Base-by-base conservation (phyloP, 2,329 filamentous ascomycete species). In the Chaetoscypha palmicola region DNA sequence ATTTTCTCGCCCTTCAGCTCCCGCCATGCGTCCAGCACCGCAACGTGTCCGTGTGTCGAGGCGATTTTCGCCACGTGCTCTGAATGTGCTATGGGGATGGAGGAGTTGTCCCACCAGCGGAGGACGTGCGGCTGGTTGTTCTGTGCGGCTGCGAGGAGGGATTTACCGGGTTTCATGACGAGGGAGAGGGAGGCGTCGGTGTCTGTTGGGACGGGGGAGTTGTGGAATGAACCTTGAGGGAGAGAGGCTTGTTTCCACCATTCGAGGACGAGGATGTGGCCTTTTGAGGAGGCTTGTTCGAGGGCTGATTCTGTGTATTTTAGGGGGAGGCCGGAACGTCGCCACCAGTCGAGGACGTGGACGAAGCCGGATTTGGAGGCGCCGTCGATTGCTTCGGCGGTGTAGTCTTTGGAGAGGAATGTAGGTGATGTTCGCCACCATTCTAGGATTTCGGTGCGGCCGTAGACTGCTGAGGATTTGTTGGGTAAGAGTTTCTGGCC, bases 311-410 rank as follows among this genome's bases (percentile, higher is more conserved):
- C 88, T 9, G 86, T 94, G 64, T 92, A 95, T 53, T 86, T 83
- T 16, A 96, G 72, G 2, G 82, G 79, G 1, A 96, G 71, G 1
- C 84, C 85, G 0, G 83, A 87, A 17, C 83, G 75, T 61, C 85
- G 84, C 91, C 91, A 97, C 86, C 88, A 94, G 58, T 95, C 86
- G 1, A 97, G 73, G 0, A 94, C 82, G 51, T 86, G 78, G 11
- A 94, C 76, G 55, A 89, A 92, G 3, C 91, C 90, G 46, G 87
- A 83, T 42, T 84, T 82, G 1, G 86, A 94, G 5, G 91, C 91
- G 22, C 85, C 85, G 59, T 97, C 89, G 20, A 97, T 74, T 9
- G 89, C 86, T 62, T 94, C 88, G 11, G 52, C 50, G 1, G 54
- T 62, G 24, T 96, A 95, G 58, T 94, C 86, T 60, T 91, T 90